phyloP scores from a whole-genome alignment of 345 rosid genomes.

The Gossypium australe region DNA sequence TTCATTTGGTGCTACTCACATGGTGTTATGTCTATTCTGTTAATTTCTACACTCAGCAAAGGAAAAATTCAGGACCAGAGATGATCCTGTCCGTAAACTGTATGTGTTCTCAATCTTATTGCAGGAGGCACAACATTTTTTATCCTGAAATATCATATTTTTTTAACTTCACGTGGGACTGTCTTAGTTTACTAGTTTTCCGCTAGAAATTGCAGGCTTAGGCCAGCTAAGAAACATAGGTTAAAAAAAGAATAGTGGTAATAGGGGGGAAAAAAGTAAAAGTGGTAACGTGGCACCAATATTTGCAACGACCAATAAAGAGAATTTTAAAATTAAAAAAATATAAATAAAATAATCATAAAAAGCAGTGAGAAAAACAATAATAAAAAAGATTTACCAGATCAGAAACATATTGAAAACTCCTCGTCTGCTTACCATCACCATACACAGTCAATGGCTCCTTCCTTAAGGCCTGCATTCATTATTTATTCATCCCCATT shows the following conservation, averaged over 20 bases:
- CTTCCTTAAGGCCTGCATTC: conserved; percentile 81
- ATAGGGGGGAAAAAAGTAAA: too few species aligned
- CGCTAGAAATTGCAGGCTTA: not conserved
- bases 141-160: too few species aligned
- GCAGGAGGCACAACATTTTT: too few species aligned
- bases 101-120: too few species aligned
- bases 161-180: too few species aligned
- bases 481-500: not conserved
- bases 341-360: not conserved
- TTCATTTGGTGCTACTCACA: conserved; percentile 5
- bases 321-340: too few species aligned
- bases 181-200: too few species aligned
- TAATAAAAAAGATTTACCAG: conserved; percentile 32
- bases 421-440: conserved; percentile 98
- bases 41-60: too few species aligned
- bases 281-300: not conserved
- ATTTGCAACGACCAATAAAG: not conserved
- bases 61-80: too few species aligned
- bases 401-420: conserved; percentile 96
- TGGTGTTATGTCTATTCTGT: not conserved
- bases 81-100: too few species aligned
- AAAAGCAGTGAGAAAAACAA: not conserved
- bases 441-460: conserved; percentile 97
- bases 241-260: not conserved
- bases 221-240: not conserved